Conservation (phyloP, 2,329 filamentous ascomycete species). For the Orbilia ellipsospora region DNA sequence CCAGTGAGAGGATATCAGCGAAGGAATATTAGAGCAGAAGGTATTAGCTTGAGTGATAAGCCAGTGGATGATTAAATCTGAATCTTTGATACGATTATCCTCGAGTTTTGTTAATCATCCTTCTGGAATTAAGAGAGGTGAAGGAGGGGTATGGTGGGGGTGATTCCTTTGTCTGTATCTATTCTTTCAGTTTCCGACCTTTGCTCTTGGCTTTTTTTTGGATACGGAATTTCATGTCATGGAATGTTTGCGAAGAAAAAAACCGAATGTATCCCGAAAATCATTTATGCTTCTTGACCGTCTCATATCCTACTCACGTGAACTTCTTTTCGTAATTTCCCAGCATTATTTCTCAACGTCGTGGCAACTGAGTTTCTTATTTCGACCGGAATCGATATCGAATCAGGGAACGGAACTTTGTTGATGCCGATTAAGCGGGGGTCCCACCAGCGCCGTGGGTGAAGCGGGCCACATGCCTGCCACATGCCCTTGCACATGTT, state of each 20-base stretch:
- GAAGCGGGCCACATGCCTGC: conserved; percentile 25
- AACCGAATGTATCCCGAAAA: conserved; percentile 22
- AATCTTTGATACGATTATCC: neutral
- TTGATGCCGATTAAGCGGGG: neutral
- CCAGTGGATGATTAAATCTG: conserved; percentile 77
- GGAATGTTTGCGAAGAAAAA: conserved; percentile 28
- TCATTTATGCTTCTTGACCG: conserved; percentile 8
- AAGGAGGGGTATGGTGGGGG: neutral
- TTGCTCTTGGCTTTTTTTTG: conserved; percentile 13
- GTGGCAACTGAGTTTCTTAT: neutral
- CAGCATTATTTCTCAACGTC: no score
- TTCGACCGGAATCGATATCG: neutral
- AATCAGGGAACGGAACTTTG: no score
- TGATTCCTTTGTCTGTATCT: conserved; percentile 1
- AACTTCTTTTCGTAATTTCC: conserved; percentile 20
- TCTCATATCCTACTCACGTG: conserved; percentile 16
- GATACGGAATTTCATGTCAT: conserved; percentile 31
- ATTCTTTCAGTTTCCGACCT: conserved; percentile 8
- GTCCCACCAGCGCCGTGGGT: conserved; percentile 24
- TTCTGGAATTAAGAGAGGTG: no score
- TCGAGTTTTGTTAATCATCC: no score
- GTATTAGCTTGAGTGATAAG: conserved; percentile 77
- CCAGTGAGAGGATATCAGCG: conserved; percentile 55
- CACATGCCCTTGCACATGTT: conserved; percentile 37
- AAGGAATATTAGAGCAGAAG: conserved; percentile 59